Evolutionary conservation across 768 basidiomycete genomes (phyloP).

Genomic region (Tylopilus vinaceipallidus): DNA sequence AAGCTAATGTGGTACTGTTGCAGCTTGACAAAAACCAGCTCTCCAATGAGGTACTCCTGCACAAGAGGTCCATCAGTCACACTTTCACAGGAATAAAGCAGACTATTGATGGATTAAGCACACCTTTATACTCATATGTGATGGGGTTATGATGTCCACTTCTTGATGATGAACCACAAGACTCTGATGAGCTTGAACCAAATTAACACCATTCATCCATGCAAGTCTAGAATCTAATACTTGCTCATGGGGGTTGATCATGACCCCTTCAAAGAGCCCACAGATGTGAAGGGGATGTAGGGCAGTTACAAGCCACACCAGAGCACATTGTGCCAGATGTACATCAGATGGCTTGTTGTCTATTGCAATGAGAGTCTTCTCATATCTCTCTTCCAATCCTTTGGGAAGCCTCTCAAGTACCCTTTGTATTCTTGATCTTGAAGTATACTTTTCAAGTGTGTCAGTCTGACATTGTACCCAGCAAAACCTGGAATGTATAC

Average conservation of each 20-base stretch:
- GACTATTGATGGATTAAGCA: neutral
- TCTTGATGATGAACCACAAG: conserved; percentile 11
- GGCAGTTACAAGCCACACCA: conserved; percentile 12
- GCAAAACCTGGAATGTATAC: conserved; percentile 5
- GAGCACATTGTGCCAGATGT: neutral
- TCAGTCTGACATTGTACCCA: conserved; percentile 21
- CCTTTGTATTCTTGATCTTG: neutral
- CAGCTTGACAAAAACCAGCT: neutral
- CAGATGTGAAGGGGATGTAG: conserved; percentile 7
- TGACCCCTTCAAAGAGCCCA: conserved; percentile 11
- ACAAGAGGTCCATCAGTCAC: neutral
- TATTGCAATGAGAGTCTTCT: conserved; percentile 16
- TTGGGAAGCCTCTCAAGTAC: conserved; percentile 8
- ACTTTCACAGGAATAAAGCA: neutral
- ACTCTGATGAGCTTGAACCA: conserved; percentile 3
- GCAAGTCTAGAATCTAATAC: neutral
- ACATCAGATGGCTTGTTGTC: neutral
- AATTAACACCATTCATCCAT: neutral
- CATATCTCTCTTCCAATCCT: conserved; percentile 21
- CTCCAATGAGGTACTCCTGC: conserved; percentile 15
- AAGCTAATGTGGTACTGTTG: conserved; percentile 5
- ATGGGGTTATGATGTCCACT: conserved; percentile 7
- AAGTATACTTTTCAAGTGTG: neutral
- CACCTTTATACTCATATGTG: conserved; percentile 23
- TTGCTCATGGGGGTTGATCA: neutral